Evolutionary conservation across 352 stramenopile species (phyloP).

Genomic region (Pythium scleroteichum): DNA sequence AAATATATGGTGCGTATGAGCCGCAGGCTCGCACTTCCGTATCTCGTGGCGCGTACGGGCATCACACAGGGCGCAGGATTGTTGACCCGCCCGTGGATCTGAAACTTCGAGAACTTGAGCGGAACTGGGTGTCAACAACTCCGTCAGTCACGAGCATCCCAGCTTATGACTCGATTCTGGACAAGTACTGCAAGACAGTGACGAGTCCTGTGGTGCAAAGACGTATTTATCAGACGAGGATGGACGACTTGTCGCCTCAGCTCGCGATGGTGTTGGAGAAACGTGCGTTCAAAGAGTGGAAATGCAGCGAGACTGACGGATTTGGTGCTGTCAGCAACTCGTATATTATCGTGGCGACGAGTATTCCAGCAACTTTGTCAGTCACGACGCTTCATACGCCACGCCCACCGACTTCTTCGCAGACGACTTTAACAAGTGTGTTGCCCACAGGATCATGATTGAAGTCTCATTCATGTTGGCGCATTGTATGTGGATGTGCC

Average conservation of each 20-base stretch:
- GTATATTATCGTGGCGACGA: conserved; percentile 38
- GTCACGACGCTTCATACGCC: conserved; percentile 3
- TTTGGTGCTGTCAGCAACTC: conserved; percentile 42
- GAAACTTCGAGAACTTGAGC: conserved; percentile 37
- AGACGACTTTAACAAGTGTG: neutral
- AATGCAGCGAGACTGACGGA: conserved; percentile 32
- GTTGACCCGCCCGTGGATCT: conserved; percentile 27
- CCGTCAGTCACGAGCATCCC: conserved; percentile 55
- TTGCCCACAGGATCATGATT: neutral
- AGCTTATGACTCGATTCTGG: conserved; percentile 73
- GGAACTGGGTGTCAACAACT: conserved; percentile 55
- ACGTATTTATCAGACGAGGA: conserved; percentile 68
- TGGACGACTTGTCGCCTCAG: conserved; percentile 64
- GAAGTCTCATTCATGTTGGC: no score
- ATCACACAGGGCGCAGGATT: conserved; percentile 29
- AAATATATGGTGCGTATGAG: conserved; percentile 13
- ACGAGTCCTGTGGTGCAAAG: conserved; percentile 75
- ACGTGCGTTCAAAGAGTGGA: conserved; percentile 58
- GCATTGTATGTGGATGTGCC: neutral
- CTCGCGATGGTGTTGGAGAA: conserved; percentile 75
- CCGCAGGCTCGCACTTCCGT: neutral
- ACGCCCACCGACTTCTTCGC: neutral
- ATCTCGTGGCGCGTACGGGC: conserved; percentile 2
- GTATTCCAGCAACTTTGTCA: neutral
- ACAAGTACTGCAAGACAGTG: conserved; percentile 78